Percentiles rank a stretch among this genome's conserved stretches.
Evolutionary conservation across 352 stramenopile genomes (phyloP).

Genomic region (Phytophthora cajani): DNA sequence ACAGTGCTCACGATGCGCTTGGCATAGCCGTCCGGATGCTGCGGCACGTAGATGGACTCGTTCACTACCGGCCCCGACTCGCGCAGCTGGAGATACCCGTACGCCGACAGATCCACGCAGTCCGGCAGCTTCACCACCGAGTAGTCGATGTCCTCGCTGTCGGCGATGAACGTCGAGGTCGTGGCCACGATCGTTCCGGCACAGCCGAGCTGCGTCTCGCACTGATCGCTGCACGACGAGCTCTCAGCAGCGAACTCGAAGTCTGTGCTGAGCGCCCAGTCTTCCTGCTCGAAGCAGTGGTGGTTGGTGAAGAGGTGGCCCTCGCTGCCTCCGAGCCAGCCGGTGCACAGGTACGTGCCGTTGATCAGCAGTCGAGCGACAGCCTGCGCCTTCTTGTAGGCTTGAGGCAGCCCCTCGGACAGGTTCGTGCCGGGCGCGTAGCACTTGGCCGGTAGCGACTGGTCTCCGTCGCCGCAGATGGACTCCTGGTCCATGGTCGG

Average conservation of each 20-base stretch:
- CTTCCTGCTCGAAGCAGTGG: slow-evolving; percentile 58
- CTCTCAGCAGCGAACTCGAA: slow-evolving; percentile 73
- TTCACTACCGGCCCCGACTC: slow-evolving; percentile 38
- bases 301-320: slow-evolving; percentile 79
- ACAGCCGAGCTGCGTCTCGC: slow-evolving; percentile 51
- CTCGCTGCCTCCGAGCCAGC: slow-evolving; percentile 65
- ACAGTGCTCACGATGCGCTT: slow-evolving; percentile 60
- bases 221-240: slow-evolving; percentile 52
- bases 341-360: slow-evolving; percentile 59
- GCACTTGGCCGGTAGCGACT: slow-evolving; percentile 64
- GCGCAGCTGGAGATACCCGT: slow-evolving; percentile 67
- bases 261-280: slow-evolving; percentile 42
- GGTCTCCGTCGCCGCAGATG: slow-evolving; percentile 57
- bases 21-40: slow-evolving; percentile 53
- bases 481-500: slow-evolving; percentile 40
- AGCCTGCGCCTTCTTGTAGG: slow-evolving; percentile 50
- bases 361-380: slow-evolving; percentile 71
- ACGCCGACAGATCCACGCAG: slow-evolving; percentile 39
- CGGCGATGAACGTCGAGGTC: slow-evolving; percentile 51
- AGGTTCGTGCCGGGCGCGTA: slow-evolving; percentile 35
- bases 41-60: slow-evolving; percentile 71
- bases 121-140: slow-evolving; percentile 60
- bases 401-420: slow-evolving; percentile 34
- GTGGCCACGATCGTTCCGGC: slow-evolving; percentile 51
- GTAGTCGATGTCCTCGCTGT: slow-evolving; percentile 55